Percentiles rank a stretch among this genome's conserved stretches.
Conservation (phyloP, 352 stramenopile genomes). For the Phytophthora aleatoria region DNA sequence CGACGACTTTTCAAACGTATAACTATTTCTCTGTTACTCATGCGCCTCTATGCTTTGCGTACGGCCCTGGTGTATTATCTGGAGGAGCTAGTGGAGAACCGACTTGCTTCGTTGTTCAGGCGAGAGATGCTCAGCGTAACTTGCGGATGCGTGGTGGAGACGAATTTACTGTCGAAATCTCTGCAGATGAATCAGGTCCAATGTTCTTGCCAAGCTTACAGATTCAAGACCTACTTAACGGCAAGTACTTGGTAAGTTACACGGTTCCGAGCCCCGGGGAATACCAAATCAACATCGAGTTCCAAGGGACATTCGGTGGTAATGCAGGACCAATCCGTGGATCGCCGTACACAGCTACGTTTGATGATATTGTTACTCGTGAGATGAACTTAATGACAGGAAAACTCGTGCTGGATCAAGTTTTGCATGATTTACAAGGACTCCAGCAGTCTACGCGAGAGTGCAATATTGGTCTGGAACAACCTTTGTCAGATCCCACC, state of each 20-base stretch:
- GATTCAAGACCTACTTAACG: slow-evolving; percentile 90
- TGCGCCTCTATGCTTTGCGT: slow-evolving; percentile 90
- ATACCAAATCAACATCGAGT: slow-evolving; percentile 90
- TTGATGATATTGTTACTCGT: slow-evolving; percentile 77
- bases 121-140: slow-evolving; percentile 76
- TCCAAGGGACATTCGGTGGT: slow-evolving; percentile 93
- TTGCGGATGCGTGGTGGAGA: slow-evolving; percentile 93
- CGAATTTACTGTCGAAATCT: slow-evolving; percentile 87
- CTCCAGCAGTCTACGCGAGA: slow-evolving; percentile 68
- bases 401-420: slow-evolving; percentile 77
- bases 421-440: slow-evolving; percentile 65
- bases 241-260: slow-evolving; percentile 95
- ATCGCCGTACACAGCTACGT: slow-evolving; percentile 89
- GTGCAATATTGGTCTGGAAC: slow-evolving; percentile 75
- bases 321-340: slow-evolving; percentile 85
- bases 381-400: slow-evolving; percentile 86
- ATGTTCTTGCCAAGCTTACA: slow-evolving; percentile 61
- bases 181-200: slow-evolving; percentile 48
- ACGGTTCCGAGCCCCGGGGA: slow-evolving; percentile 78
- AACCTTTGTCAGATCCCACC: slow-evolving; percentile 57
- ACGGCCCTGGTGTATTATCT: slow-evolving; percentile 91
- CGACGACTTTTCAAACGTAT: slow-evolving; percentile 93
- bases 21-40: slow-evolving; percentile 94
- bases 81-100: slow-evolving; percentile 78
- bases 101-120: slow-evolving; percentile 86